Conservation (phyloP, 2,329 filamentous ascomycete species). For the Fusarium chlamydosporum region DNA sequence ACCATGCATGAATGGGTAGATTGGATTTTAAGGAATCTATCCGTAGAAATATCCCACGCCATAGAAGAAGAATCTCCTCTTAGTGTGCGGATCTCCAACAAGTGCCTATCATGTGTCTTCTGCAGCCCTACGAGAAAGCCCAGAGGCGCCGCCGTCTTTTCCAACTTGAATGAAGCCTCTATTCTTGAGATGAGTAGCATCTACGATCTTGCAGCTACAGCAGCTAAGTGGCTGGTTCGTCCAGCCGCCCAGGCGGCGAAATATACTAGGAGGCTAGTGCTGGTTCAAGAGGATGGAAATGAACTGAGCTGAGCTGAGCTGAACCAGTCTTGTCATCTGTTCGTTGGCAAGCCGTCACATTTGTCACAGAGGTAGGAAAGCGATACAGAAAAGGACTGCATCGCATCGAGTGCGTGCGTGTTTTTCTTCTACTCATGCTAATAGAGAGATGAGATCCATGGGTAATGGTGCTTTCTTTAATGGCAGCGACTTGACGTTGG, state of each 20-base stretch:
- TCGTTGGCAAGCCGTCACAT: not conserved
- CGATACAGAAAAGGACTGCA: not conserved
- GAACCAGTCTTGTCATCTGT: constrained; percentile 16
- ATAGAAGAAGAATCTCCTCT: constrained; percentile 1
- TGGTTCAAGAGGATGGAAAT: constrained; percentile 22
- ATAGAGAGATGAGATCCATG: constrained; percentile 24
- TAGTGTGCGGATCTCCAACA: constrained; percentile 6
- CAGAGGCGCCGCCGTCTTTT: constrained; percentile 15
- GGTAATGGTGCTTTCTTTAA: not conserved
- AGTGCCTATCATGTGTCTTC: constrained; percentile 26
- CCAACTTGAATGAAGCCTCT: constrained; percentile 27
- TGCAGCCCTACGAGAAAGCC: constrained; percentile 22
- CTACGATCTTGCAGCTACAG: constrained; percentile 8
- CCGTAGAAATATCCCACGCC: constrained; percentile 1
- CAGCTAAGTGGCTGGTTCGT: constrained; percentile 22
- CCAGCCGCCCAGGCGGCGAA: constrained; percentile 31
- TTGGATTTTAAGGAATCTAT: constrained; percentile 19
- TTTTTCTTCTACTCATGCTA: constrained; percentile 21
- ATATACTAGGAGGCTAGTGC: constrained; percentile 24
- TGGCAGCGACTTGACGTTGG: constrained; percentile 9
- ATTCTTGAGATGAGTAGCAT: constrained; percentile 8
- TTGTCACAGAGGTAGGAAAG: not conserved
- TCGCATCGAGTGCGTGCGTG: constrained; percentile 12
- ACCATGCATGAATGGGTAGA: not conserved
- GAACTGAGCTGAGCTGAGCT: constrained; percentile 10